Evolutionary conservation across 768 basidiomycete species (phyloP).

Genomic region (Ephemerocybe angulata): DNA sequence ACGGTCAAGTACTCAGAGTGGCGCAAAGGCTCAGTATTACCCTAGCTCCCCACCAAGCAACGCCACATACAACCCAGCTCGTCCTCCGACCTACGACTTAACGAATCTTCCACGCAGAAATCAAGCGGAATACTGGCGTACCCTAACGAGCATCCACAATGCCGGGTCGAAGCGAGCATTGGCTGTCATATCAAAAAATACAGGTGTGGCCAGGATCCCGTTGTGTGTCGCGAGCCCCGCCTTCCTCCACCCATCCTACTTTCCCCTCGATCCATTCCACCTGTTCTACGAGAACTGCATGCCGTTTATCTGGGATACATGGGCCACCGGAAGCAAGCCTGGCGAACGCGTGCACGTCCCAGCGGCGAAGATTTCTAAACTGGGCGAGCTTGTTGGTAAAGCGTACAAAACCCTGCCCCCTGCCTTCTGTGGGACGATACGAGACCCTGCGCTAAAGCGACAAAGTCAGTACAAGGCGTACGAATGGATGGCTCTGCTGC

Average conservation of each 20-base stretch:
- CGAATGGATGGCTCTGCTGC: slow-evolving; percentile 33
- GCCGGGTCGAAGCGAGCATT: slow-evolving; percentile 12
- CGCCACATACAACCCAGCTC: slow-evolving; percentile 19
- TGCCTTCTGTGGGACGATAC: slow-evolving; percentile 27
- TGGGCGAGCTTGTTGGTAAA: slow-evolving; percentile 19
- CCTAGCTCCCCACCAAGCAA: slow-evolving; percentile 20
- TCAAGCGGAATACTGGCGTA: slow-evolving; percentile 22
- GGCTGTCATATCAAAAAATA: slow-evolving; percentile 18
- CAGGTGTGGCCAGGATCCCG: slow-evolving; percentile 25
- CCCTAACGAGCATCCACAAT: slow-evolving; percentile 14
- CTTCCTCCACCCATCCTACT: slow-evolving; percentile 31
- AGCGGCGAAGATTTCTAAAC: slow-evolving; percentile 10
- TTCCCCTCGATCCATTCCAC: slow-evolving; percentile 35
- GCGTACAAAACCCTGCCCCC: slow-evolving; percentile 31
- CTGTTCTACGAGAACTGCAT: slow-evolving; percentile 32
- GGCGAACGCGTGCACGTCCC: slow-evolving; percentile 19
- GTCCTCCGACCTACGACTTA: slow-evolving; percentile 16
- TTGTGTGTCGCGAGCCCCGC: slow-evolving; percentile 25
- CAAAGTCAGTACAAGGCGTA: slow-evolving; percentile 35
- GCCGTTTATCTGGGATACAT: slow-evolving; percentile 28
- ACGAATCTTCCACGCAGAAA: slow-evolving; percentile 20
- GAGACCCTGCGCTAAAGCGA: slow-evolving; percentile 27
- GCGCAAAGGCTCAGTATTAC: slow-evolving; percentile 25
- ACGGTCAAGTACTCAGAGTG: slow-evolving; percentile 15
- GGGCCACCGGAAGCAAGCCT: slow-evolving; percentile 17